Base-by-base conservation (phyloP, 1,284 basidiomycete species). In the Vanrija pseudolonga region DNA sequence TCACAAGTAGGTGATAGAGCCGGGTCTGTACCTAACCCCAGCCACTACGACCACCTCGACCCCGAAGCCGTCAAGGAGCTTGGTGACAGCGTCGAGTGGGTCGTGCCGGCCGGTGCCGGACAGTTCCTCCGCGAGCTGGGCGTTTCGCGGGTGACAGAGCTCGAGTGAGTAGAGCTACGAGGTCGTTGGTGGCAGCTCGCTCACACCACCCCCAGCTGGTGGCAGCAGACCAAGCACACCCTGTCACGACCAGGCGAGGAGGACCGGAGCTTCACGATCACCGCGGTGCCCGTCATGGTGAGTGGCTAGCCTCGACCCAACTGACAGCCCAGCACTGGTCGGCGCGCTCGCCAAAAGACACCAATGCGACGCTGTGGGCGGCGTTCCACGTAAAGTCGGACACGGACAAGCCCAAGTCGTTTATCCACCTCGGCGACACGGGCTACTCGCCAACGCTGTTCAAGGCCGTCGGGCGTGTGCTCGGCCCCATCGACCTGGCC, bases 311-410 rank as follows among this genome's bases (percentile, higher is more conserved):
- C 12, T 56, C 66, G 22, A 61, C 32, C 9, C 50, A 76, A 3
- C 32, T 32, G 12, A 32, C 32, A 11, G 12, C 32, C 32, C 32
- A 32, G 68, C 79, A 80, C 63, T 80, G 79, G 80, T 77, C 76
- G 3, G 79, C 76, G 3, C 67, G 79, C 6, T 74, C 74, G 8
- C 74, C 74, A 0, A 59, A 76, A 2, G 79, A 79, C 57, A 78
- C 77, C 28, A 80, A 81, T 56, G 73, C 73, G 7, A 76, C 76
- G 0, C 69, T 80, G 14, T 80, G 79, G 76, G 63, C 70, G 6
- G 73, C 69, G 0, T 78, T 74, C 61, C 76, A 76, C 45, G 69
- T 78, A 37, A 67, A 74, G 49, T 70, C 65, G 11, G 48, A 67
- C 48, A 12, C 37, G 12, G 57, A 55, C 15, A 61, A 56, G 37